These are phyloP conservation scores for Hsuehochloa calcarea DNA, from an alignment of 176 grass and related monocot genomes.

Conservation along the genomic window DNA sequence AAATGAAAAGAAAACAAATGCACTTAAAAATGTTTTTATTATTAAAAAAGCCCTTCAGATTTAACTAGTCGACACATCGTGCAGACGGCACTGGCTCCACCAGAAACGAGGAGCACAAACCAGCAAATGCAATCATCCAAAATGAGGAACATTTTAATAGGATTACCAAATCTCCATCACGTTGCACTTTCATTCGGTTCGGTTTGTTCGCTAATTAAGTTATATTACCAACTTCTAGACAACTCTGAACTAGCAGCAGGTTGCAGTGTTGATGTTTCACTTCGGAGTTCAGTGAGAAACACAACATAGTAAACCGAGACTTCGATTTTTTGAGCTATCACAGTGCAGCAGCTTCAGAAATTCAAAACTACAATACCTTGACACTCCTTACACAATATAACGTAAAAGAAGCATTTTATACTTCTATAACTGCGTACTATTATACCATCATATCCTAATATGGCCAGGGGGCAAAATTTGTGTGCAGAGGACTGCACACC, in stretches of 20 bases:
- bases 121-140: background rate
- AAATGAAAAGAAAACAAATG: background rate
- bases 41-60: background rate
- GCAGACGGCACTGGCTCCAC: background rate
- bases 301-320: background rate
- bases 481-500: constrained; percentile 22
- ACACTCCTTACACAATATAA: too few species aligned
- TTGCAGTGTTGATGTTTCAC: background rate
- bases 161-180: background rate
- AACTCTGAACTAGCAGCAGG: background rate
- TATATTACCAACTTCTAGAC: background rate
- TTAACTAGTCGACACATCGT: background rate
- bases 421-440: background rate
- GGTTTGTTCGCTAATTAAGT: background rate
- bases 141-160: background rate
- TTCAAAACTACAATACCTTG: background rate
- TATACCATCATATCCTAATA: constrained; percentile 9
- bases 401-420: too few species aligned
- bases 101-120: background rate
- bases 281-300: background rate
- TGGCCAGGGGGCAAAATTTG: constrained; percentile 35
- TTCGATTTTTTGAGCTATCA: background rate
- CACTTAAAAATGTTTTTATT: background rate
- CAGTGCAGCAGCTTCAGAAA: background rate
- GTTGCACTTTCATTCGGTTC: background rate